Evolutionary conservation across 805 yeast genomes (phyloP).

Genomic region (Sugiyamaella qingdaonensis): DNA sequence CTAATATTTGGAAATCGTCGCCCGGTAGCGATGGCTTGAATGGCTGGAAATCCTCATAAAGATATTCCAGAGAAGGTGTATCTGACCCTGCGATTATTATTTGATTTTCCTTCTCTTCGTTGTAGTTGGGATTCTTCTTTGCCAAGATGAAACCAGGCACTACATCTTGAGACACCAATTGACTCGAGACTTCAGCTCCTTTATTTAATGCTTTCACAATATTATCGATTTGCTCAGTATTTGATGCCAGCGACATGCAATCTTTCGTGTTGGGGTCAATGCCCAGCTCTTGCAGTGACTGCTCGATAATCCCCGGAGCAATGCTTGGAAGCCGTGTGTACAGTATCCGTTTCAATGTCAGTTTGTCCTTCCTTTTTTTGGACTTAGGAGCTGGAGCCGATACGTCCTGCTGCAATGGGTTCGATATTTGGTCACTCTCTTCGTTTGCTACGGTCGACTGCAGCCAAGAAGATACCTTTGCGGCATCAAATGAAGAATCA

Average conservation of each 20-base stretch:
- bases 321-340: slow-evolving; percentile 67
- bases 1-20: slow-evolving; percentile 36
- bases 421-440: slow-evolving; percentile 6
- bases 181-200: slow-evolving; percentile 43
- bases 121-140: slow-evolving; percentile 50
- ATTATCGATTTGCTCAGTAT: slow-evolving; percentile 21
- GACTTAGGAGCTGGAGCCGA: slow-evolving; percentile 1
- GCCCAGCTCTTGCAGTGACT: slow-evolving; percentile 43
- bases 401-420: slow-evolving; percentile 3
- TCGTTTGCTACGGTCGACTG: background rate
- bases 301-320: slow-evolving; percentile 73
- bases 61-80: slow-evolving; percentile 36
- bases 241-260: slow-evolving; percentile 11
- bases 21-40: slow-evolving; percentile 45
- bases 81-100: background rate
- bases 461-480: slow-evolving; percentile 14
- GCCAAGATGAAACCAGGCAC: slow-evolving; percentile 60
- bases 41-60: slow-evolving; percentile 69
- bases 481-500: background rate
- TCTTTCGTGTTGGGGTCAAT: slow-evolving; percentile 39
- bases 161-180: slow-evolving; percentile 34
- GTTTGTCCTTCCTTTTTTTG: slow-evolving; percentile 13
- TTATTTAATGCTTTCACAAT: slow-evolving; percentile 43
- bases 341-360: slow-evolving; percentile 63
- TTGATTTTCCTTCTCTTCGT: slow-evolving; percentile 4